Conservation (phyloP, 2,329 filamentous ascomycete genomes). For the Botrytis tulipae region DNA sequence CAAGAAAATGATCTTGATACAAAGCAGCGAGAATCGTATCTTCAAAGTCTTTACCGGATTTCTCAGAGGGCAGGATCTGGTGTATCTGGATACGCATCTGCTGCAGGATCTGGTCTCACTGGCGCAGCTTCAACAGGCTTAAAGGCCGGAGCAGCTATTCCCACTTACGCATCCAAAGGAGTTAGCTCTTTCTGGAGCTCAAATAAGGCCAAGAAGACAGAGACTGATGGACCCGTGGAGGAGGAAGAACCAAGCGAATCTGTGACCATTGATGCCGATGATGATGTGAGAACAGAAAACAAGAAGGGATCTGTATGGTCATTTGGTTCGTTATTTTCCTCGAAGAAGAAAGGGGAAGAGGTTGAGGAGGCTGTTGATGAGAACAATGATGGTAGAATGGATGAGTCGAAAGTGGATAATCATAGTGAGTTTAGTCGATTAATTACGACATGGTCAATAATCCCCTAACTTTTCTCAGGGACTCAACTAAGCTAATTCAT, state of each 20-base stretch:
- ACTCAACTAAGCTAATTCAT: constrained; percentile 1
- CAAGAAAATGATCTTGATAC: constrained; percentile 18
- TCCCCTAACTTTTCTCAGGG: not conserved
- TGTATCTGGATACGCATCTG: constrained; percentile 16
- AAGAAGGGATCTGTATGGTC: constrained; percentile 10
- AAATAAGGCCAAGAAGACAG: not conserved
- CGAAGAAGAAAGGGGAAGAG: not conserved
- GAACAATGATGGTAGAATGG: constrained; percentile 3
- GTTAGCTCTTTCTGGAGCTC: constrained; percentile 17
- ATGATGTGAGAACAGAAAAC: constrained; percentile 13
- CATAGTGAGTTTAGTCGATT: not conserved
- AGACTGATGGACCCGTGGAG: not conserved
- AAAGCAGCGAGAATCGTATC: constrained; percentile 19
- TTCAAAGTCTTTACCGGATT: constrained; percentile 18
- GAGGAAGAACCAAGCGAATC: constrained; percentile 7
- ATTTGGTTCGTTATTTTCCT: constrained; percentile 1
- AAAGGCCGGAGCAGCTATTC: constrained; percentile 14
- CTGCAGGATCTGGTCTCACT: constrained; percentile 1
- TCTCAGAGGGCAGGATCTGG: constrained; percentile 17
- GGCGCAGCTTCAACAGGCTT: constrained; percentile 9
- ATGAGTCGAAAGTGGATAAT: constrained; percentile 11
- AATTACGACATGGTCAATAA: not conserved
- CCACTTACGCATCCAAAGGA: constrained; percentile 14
- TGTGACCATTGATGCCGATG: constrained; percentile 17
- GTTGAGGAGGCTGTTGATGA: not conserved